phyloP scores from a whole-genome alignment of 2,329 filamentous ascomycete species.

The Aspergillus clavatus region DNA sequence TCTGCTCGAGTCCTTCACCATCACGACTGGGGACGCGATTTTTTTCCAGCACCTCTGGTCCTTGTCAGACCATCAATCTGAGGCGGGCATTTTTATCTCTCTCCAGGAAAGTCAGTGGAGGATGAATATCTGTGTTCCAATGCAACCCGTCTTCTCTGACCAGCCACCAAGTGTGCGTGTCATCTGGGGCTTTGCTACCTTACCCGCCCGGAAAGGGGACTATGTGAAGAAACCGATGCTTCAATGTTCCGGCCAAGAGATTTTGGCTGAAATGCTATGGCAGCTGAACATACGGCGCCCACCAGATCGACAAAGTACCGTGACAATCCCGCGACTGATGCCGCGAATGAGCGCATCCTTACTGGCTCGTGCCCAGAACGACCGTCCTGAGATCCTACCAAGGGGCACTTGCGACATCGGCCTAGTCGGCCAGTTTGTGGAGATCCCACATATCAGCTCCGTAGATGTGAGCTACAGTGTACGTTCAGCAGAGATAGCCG shows the following conservation, averaged over 20 bases:
- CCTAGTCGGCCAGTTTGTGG: constrained; percentile 40
- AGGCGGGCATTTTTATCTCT: constrained; percentile 29
- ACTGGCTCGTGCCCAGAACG: constrained; percentile 28
- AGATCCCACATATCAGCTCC: constrained; percentile 36
- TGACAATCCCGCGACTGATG: constrained; percentile 36
- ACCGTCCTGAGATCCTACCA: constrained; percentile 37
- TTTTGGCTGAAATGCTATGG: constrained; percentile 33
- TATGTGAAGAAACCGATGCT: constrained; percentile 38
- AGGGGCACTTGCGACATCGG: constrained; percentile 34
- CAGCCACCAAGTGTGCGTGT: constrained; percentile 31
- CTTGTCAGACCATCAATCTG: constrained; percentile 27
- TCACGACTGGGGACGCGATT: constrained; percentile 30
- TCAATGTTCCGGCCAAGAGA: constrained; percentile 36
- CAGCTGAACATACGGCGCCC: constrained; percentile 33
- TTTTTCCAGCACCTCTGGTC: too few relatives aligned
- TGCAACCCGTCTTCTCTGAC: constrained; percentile 37
- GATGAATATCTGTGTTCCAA: constrained; percentile 36
- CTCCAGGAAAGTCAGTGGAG: constrained; percentile 38
- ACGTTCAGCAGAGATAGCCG: constrained; percentile 32
- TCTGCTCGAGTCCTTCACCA: constrained; percentile 37
- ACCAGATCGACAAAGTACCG: constrained; percentile 21
- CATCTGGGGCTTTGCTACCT: constrained; percentile 38
- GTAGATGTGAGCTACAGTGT: constrained; percentile 39
- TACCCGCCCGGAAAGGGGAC: constrained; percentile 30
- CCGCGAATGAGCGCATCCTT: constrained; percentile 37